Base-by-base conservation (phyloP, 2,329 filamentous ascomycete species). In the Aspergillus sp. region DNA sequence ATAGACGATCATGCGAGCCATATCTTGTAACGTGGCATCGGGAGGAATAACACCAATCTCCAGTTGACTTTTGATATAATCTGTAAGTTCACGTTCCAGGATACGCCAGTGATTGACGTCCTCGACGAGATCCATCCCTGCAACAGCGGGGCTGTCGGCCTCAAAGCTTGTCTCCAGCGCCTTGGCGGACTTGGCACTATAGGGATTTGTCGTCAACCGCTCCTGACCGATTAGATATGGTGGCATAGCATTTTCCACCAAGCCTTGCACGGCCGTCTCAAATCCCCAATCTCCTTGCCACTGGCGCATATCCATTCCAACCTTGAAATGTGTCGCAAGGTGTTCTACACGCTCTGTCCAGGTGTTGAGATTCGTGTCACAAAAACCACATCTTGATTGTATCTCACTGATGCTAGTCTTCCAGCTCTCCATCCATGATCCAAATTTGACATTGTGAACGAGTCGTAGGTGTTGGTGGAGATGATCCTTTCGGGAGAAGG, bases 401-500 rank as follows among this genome's bases (percentile, higher is more conserved):
- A 86, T 79, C 54, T 78, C 78, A 12, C 76, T 77, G 0, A 79
- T 79, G 39, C 80, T 78, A 4, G 79, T 79, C 65, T 82, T 84
- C 84, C 84, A 86, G 12, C 71, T 70, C 10, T 85, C 81, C 83
- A 85, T 86, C 55, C 74, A 76, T 0, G 76, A 61, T 0, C 73
- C 76, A 72, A 84, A 79, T 62, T 81, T 82, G 63, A 80, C 83
- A 53, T 9, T 5, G 70, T 72, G 84, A 72, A 85, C 81, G 25
- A 85, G 72, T n/a, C 82, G 79, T 39, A 86, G 69, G 69, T 86
- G 84, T 66, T 86, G 84, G 47, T 81, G 74, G 0, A 86, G 74
- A 65, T 86, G 84, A 62, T 86, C 84, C 69, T 86, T 86, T 9
- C 84, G 77, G 67, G 84, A 85, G 70, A 86, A 86, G 0, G 82